Base-by-base conservation (phyloP, 148 eudicot genomes). In the Chenopodium suecicum region DNA sequence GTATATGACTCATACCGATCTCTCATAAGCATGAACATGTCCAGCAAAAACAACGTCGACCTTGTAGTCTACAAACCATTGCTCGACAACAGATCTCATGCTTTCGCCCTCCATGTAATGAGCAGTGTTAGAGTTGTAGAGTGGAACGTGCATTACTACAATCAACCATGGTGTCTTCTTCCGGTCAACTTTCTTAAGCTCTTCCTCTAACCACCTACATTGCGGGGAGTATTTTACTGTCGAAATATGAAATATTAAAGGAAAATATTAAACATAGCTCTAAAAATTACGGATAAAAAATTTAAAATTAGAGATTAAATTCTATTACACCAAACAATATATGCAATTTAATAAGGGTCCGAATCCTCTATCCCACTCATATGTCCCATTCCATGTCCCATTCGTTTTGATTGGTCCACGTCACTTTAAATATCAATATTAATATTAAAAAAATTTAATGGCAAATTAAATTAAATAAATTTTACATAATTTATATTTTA, bases 51-150 rank as follows among this genome's bases (percentile, higher is more conserved):
- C 79, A 3, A 89, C 71, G 77, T 92, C 95, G 79, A 91, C 95
- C 86, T 89, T 90, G 87, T 90, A 77, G 41, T 86, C 78, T 27
- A 87, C 78, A 81, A 92, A 90, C 90, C 90, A 88, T 47, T 83
- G 82, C 87, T 92, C 95, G 9, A 78, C 86, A 29, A 83, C 89
- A 10, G 81, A 74, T 68, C 93, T 87, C 95, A 92, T 90, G 81
- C 91, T 90, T 83, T 92, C 95, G 0, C 93, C 93, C 75, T 92
- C 95, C 95, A 89, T 88, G 81, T 81, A 92, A 81, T 92, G 95
- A 17, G 87, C 92, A 13, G 81, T 79, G 71, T 92, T 89, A 32
- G 91, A 89, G 77, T 87, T 90, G 86, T 92, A 92, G 52, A 89
- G 78, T 16, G 95, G 95, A 47, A 80, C 84, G 81, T 92, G 95